Evolutionary conservation across 345 rosid genomes (phyloP).

Genomic region (Ceriops decandra): DNA sequence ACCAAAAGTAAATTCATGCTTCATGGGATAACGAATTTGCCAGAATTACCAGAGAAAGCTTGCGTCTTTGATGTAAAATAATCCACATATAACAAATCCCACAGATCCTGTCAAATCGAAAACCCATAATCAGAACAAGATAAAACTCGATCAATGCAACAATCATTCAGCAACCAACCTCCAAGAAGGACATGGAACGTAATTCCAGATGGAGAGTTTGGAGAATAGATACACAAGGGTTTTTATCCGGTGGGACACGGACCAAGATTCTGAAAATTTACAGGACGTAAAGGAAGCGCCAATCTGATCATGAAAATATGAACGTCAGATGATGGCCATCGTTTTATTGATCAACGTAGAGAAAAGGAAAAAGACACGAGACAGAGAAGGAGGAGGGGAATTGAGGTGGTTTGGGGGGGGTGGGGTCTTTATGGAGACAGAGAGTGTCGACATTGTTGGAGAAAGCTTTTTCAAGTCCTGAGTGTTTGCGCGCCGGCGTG

Average conservation of each 20-base stretch:
- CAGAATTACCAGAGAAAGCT: conserved; percentile 37
- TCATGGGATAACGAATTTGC: neutral
- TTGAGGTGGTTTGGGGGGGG: no score
- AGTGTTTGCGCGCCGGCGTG: neutral
- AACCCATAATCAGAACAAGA: neutral
- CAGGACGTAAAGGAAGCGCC: neutral
- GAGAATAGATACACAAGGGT: neutral
- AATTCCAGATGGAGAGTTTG: neutral
- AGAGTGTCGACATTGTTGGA: conserved; percentile 30
- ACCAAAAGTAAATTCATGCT: neutral
- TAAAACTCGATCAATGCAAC: neutral
- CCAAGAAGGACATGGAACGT: conserved; percentile 27
- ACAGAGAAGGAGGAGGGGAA: no score
- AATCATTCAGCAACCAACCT: conserved; percentile 21
- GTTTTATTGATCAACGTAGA: neutral
- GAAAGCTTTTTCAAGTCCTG: no score
- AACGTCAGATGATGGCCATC: neutral
- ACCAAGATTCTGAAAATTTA: neutral
- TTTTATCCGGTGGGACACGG: neutral
- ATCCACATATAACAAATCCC: conserved; percentile 30
- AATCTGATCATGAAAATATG: neutral
- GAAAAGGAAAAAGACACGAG: neutral
- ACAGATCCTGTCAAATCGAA: conserved; percentile 33
- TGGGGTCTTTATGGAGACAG: neutral
- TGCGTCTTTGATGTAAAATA: conserved; percentile 35